A percentile compares a stretch with the other conserved stretches of the same genome.
Conservation (phyloP, 2,329 filamentous ascomycete species). For the Fusarium camptoceras region DNA sequence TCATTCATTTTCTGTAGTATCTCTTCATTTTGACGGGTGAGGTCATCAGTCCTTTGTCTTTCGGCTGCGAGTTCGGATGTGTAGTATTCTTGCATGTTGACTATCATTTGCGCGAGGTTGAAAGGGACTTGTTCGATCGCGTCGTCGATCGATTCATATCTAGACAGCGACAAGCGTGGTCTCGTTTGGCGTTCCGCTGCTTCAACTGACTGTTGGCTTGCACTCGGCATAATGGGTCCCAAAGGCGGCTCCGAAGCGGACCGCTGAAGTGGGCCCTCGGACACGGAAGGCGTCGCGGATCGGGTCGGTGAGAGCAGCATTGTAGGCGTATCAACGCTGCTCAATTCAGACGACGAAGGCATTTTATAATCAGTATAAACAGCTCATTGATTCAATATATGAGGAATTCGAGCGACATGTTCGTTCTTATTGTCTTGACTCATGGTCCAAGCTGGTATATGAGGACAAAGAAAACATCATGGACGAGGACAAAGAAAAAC, state of each 20-base stretch:
- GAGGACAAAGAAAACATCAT: not conserved
- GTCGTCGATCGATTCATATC: not conserved
- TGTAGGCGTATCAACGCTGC: not conserved
- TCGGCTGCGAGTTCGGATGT: constrained; percentile 29
- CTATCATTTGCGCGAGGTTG: constrained; percentile 20
- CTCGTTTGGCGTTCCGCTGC: not conserved
- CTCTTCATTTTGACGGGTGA: constrained; percentile 13
- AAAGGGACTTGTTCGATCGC: constrained; percentile 12
- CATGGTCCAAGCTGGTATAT: not conserved
- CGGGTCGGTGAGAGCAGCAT: constrained; percentile 29
- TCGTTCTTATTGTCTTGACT: not conserved
- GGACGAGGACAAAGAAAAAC: constrained; percentile 32
- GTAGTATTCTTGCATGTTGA: constrained; percentile 44
- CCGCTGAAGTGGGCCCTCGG: constrained; percentile 22
- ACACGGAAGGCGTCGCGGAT: constrained; percentile 24
- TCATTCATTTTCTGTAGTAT: constrained; percentile 6
- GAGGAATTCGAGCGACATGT: not conserved
- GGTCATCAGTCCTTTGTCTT: not conserved
- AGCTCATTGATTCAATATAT: not conserved
- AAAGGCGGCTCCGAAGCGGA: constrained; percentile 3
- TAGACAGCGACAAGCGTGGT: accelerated
- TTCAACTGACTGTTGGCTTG: not conserved
- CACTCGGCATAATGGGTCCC: not conserved
- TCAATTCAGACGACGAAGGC: not conserved
- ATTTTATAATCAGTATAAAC: not conserved